These are phyloP conservation scores for Solanum virginianum DNA, from an alignment of 257 asterid genomes.

Conservation along the genomic window DNA sequence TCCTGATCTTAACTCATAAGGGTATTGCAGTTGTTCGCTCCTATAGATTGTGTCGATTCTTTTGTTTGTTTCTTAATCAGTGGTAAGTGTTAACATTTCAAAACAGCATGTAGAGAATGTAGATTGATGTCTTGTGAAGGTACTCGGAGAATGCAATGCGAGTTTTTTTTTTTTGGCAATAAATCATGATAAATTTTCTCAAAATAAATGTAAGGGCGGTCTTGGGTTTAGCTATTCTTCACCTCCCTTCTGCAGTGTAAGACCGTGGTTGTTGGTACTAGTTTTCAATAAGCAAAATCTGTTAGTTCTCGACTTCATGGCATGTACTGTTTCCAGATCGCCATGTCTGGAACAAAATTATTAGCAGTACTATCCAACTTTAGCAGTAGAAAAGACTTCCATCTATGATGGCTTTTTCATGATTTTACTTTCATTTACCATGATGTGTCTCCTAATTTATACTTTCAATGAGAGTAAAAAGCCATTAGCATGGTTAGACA, in stretches of 20 bases:
- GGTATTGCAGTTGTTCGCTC: neutral
- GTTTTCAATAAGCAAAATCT: neutral
- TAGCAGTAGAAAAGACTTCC: neutral
- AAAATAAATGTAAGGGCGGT: neutral
- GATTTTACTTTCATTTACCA: neutral
- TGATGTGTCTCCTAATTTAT: neutral
- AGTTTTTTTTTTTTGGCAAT: neutral
- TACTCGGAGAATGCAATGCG: neutral
- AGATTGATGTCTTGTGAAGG: neutral
- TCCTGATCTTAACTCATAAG: neutral
- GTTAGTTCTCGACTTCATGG: neutral
- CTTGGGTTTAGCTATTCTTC: neutral
- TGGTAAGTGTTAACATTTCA: neutral
- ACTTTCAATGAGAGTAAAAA: neutral
- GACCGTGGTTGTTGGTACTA: neutral
- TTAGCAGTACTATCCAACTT: neutral
- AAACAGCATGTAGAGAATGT: neutral
- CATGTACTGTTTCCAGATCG: neutral
- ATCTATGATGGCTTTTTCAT: neutral
- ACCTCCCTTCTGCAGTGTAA: neutral
- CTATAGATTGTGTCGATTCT: neutral
- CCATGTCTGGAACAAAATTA: neutral
- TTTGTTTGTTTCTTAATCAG: neutral
- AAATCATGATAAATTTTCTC: neutral
- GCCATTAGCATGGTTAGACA: neutral